Base-by-base conservation (phyloP, 495 filamentous ascomycete genomes). In the Hypoxylon subgilvum region DNA sequence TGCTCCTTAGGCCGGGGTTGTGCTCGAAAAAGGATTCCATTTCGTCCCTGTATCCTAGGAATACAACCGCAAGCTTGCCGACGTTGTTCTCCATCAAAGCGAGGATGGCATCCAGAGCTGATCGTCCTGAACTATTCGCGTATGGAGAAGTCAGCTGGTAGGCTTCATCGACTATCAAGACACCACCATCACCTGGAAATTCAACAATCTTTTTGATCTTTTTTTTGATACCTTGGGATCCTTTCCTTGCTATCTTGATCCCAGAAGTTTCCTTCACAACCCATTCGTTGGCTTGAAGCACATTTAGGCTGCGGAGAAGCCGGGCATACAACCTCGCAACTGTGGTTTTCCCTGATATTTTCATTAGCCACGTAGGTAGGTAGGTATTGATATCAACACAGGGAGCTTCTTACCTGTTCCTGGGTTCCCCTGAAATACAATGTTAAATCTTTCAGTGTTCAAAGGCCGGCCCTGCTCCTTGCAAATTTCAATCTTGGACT, bases 321-420 rank as follows among this genome's bases (percentile, higher is more conserved):
- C 81, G 78, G 5, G 84, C 87, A 58, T 91, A 92, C 0, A 88
- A 69, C 2, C 87, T 76, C 13, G 88, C 88, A 8, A 91, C 83
- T 0, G 88, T 91, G 0, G 89, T 92, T 76, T 92, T 92, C 3
- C 86, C 86, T n/a, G n/a, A n/a, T n/a, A n/a, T n/a, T n/a, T n/a
- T n/a, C n/a, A n/a, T n/a, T n/a, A n/a, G n/a, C n/a, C n/a, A n/a
- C n/a, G n/a, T n/a, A n/a, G n/a, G n/a, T n/a, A n/a, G n/a, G n/a
- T n/a, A 85, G 48, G 14, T 9, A 2, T 46, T 2, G 18, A 18
- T 66, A 40, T 13, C 12, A 25, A 6, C 4, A 19, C 13, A 39
- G 19, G 10, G 17, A 39, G 13, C 6, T 39, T 52, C 71, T 35
- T 70, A 83, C 88, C 88, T 44, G 87, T 91, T n/a, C 88, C 88